Evolutionary conservation across 257 asterid species (phyloP).

Genomic region (Oldenlandia corymbosa): DNA sequence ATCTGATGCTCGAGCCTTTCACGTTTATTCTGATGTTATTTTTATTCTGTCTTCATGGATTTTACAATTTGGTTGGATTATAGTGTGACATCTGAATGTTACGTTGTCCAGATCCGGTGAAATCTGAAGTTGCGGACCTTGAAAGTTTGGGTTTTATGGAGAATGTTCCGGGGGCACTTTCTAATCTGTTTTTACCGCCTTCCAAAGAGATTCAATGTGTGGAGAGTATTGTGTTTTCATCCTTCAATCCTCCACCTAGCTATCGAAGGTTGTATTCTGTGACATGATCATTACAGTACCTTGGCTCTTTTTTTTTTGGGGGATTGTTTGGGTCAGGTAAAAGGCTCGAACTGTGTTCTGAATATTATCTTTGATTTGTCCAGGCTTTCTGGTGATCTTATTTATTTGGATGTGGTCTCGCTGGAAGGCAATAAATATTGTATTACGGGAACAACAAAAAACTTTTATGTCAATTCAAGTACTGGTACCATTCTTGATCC

Average conservation of each 20-base stretch:
- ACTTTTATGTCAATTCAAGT: constrained; percentile 82
- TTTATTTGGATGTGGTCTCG: constrained; percentile 84
- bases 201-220: constrained; percentile 74
- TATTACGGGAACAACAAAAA: constrained; percentile 80
- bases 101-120: constrained; percentile 50
- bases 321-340: background rate
- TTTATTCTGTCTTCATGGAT: background rate
- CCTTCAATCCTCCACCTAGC: constrained; percentile 97
- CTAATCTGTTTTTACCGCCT: constrained; percentile 56
- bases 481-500: constrained; percentile 66
- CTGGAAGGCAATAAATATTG: constrained; percentile 83
- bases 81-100: constrained; percentile 23
- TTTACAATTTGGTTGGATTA: constrained; percentile 10
- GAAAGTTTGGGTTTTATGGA: constrained; percentile 74
- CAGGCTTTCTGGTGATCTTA: constrained; percentile 96
- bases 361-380: constrained; percentile 19
- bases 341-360: constrained; percentile 19
- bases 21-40: background rate
- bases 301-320: background rate
- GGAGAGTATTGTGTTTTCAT: constrained; percentile 81
- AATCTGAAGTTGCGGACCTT: constrained; percentile 71
- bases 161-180: constrained; percentile 57
- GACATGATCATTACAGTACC: background rate
- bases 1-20: background rate
- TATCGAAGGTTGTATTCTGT: constrained; percentile 65